Percentiles rank a stretch among this genome's conserved stretches.
These are phyloP conservation scores for Haberlea rhodopensis DNA, from an alignment of 257 asterid genomes.

Conservation along the genomic window DNA sequence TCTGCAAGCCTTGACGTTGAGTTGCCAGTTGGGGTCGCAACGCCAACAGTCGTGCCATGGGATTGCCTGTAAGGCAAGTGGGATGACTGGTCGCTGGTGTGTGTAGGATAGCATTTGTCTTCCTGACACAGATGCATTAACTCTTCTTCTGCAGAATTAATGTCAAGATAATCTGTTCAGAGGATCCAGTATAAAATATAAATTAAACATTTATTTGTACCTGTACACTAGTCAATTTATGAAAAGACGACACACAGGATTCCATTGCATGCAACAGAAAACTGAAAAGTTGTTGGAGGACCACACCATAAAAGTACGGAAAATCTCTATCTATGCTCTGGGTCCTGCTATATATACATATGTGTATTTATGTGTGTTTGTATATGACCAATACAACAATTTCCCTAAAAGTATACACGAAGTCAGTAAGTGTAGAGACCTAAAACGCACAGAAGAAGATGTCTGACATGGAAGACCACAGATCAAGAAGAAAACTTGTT, in stretches of 20 bases:
- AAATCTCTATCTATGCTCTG: too few relatives aligned
- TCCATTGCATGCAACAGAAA: too few relatives aligned
- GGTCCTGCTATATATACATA: too few relatives aligned
- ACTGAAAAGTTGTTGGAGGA: too few relatives aligned
- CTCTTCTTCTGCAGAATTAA: constrained; percentile 7
- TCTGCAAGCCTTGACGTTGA: constrained; percentile 33
- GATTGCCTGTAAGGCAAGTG: constrained; percentile 31
- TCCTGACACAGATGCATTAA: constrained; percentile 28
- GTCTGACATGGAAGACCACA: background rate
- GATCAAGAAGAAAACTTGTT: background rate
- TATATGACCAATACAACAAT: too few relatives aligned
- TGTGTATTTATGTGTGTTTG: too few relatives aligned
- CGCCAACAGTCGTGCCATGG: constrained; percentile 39
- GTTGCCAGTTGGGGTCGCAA: constrained; percentile 27
- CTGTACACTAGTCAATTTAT: background rate
- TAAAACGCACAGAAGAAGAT: background rate
- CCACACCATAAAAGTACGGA: too few relatives aligned
- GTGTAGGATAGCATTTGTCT: constrained; percentile 11
- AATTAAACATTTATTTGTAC: background rate
- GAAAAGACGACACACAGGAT: too few relatives aligned
- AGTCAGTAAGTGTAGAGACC: background rate
- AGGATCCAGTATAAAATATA: background rate
- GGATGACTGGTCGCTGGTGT: background rate
- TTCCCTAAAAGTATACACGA: background rate
- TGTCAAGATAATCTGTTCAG: background rate